These are phyloP conservation scores for Cetraspora pellucida DNA, from an alignment of 192 early-diverging fungal species.

Conservation along the genomic window DNA sequence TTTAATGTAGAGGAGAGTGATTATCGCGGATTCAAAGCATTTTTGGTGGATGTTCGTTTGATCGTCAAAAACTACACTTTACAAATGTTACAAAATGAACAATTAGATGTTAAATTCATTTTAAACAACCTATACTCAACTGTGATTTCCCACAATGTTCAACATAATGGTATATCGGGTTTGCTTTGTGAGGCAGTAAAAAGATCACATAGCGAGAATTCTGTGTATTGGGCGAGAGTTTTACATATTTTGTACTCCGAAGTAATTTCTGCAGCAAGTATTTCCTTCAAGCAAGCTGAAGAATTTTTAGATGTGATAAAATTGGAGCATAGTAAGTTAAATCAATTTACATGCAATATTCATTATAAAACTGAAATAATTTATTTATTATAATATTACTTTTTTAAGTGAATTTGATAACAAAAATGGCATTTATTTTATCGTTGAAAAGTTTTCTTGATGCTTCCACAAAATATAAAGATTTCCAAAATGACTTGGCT, in stretches of 20 bases:
- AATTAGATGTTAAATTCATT: background rate
- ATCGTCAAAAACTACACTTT: conserved; percentile 9
- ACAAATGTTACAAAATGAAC: background rate
- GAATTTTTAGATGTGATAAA: conserved; percentile 10
- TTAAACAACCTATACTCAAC: background rate
- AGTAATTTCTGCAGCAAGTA: background rate
- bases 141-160: background rate
- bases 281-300: conserved; percentile 5
- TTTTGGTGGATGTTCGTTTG: background rate
- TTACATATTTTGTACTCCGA: conserved; percentile 1
- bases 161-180: background rate
- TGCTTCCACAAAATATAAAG: conserved; percentile 16
- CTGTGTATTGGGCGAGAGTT: conserved; percentile 14
- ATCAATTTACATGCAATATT: background rate
- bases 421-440: conserved; percentile 33
- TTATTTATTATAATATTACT: background rate
- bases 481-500: conserved; percentile 38
- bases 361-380: background rate
- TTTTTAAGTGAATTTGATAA: conserved; percentile 23
- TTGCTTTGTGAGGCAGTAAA: conserved; percentile 6
- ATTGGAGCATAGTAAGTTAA: conserved; percentile 17
- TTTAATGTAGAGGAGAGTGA: conserved; percentile 10
- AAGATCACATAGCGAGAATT: background rate
- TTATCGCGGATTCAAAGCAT: conserved; percentile 24
- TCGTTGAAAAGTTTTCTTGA: conserved; percentile 34